These are phyloP conservation scores for Kwoniella sp. DNA, from an alignment of 768 basidiomycete species.

Conservation along the genomic window DNA sequence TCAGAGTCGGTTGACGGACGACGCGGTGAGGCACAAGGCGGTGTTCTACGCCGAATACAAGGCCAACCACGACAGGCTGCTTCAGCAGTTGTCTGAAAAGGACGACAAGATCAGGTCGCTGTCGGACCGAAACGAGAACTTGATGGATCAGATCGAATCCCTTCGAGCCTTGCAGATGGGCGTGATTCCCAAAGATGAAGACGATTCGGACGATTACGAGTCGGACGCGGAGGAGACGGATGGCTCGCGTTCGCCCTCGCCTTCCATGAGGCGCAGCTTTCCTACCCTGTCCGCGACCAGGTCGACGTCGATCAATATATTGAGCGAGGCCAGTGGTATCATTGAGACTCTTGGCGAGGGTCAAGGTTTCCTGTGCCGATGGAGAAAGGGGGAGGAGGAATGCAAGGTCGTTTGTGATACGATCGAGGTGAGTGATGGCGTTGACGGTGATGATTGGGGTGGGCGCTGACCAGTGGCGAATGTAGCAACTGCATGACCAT, in stretches of 20 bases:
- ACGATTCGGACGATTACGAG: constrained; percentile 9
- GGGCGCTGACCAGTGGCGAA: not conserved
- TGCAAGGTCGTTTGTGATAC: constrained; percentile 16
- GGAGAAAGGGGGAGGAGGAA: constrained; percentile 1
- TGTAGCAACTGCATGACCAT: constrained; percentile 10
- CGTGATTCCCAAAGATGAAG: constrained; percentile 16
- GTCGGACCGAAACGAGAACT: constrained; percentile 27
- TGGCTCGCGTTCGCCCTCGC: not conserved
- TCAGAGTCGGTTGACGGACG: constrained; percentile 35
- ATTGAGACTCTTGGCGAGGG: no score
- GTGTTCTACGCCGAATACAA: constrained; percentile 9
- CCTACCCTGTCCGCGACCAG: not conserved
- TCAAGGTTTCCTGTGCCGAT: constrained; percentile 8
- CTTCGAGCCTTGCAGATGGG: constrained; percentile 34
- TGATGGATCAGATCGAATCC: constrained; percentile 19
- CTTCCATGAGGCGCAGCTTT: not conserved
- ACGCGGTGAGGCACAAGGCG: constrained; percentile 30
- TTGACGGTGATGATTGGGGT: not conserved
- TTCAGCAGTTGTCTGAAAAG: not conserved
- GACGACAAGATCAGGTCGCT: constrained; percentile 4
- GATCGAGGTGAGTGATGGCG: constrained; percentile 9
- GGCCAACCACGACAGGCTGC: constrained; percentile 8
- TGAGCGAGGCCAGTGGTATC: no score
- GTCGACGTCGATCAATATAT: no score
- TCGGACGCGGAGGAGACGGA: constrained; percentile 1